Evolutionary conservation across 768 basidiomycete genomes (phyloP), one percentile per base, ranked within the genome.

Genomic region (Amanita rimosa): DNA sequence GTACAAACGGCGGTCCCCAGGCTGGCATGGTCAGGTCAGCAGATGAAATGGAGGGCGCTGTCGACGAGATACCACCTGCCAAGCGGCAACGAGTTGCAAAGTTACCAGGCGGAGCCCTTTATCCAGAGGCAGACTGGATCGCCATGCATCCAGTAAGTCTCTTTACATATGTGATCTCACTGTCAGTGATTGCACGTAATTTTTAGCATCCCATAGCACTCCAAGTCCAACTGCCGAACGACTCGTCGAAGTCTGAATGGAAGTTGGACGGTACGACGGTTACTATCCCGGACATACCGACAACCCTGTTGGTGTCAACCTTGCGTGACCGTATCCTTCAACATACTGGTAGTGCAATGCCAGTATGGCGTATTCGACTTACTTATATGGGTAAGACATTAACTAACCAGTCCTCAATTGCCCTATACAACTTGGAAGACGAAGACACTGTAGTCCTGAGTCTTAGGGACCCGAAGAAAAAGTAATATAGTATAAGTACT

Each of bases 121-220:
- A 94, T 64, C 76, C 90, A 6, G 93, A 92, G 58, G 73, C 78
- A 46, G 89, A 94, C 62, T 97, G 93, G 93, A 79, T 91, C 55
- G 72, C 72, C 41, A 82, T 91, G 78, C 91, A 97, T 62, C 88
- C 92, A 27, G 81, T 83, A 49, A 65, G 76, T 67, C 33, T 14
- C 26, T 17, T 19, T 17, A 11, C 21, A 47, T 45, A 13, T 3
- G 17, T 3, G 6, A 27, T 7, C 14, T 21, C 11, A 35, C n/a
- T 21, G 6, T 21, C 11, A 35, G 22, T 21, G 6, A 29, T 45
- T 16, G 22, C 19, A 31, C 22, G 14, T 13, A 8, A 17, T 29
- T n/a, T 31, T 22, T 37, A 84, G 81, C 85, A 94, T 56, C 86
- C 95, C 10, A 89, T 98, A 58, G 83, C 84, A 21, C 73, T 99